Percentiles rank a stretch among this genome's conserved stretches.
Evolutionary conservation across 805 yeast genomes (phyloP).

Genomic region (Starmerella apicola): DNA sequence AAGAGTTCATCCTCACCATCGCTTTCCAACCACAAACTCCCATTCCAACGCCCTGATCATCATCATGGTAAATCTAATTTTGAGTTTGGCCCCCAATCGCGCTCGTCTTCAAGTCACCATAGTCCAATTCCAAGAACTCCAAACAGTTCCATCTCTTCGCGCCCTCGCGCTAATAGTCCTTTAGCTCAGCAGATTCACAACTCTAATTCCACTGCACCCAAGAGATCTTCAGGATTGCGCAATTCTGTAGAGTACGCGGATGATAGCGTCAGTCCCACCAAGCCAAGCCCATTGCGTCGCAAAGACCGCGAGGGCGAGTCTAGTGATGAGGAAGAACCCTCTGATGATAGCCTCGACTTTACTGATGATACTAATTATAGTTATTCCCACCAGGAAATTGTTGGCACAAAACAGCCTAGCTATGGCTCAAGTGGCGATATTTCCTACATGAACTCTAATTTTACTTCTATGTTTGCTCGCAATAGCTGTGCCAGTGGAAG

Average conservation of each 20-base stretch:
- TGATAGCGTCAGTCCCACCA: background rate
- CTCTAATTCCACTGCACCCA: background rate
- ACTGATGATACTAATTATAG: background rate
- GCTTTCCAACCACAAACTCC: background rate
- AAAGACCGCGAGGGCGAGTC: no score
- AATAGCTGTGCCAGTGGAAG: background rate
- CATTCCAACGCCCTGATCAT: background rate
- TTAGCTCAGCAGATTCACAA: background rate
- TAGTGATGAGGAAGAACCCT: background rate
- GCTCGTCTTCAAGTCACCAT: no score
- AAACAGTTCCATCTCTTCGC: no score
- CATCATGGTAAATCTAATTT: background rate
- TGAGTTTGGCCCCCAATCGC: background rate
- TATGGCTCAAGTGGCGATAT: background rate
- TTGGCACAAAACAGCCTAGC: background rate
- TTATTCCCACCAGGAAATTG: no score
- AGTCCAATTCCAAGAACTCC: no score
- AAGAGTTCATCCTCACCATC: no score
- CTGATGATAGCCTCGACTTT: background rate
- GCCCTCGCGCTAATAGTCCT: no score
- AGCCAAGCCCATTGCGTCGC: no score
- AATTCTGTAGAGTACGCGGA: conserved; percentile 7
- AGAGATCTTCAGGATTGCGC: background rate
- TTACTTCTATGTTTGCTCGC: background rate
- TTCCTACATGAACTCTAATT: background rate